Base-by-base conservation (phyloP, 2,329 filamentous ascomycete species). In the Sarocladium oryzae region DNA sequence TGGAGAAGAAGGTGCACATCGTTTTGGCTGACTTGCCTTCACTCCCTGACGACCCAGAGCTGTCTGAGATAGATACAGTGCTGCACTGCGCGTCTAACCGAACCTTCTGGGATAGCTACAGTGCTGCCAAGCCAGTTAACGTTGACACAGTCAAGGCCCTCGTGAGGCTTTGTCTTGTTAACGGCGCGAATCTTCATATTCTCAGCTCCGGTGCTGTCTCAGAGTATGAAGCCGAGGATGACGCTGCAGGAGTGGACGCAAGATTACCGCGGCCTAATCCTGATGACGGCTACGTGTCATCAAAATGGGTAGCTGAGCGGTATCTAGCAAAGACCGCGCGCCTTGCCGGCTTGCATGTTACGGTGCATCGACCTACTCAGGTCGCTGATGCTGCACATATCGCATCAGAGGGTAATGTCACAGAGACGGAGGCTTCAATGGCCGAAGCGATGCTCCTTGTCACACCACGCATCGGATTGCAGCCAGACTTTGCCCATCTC, bases 21-120 rank as follows among this genome's bases (percentile, higher is more conserved):
- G 7, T 48, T 10, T 8, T 6, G 4, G 18, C 43, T 18, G 43
- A 48, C 5, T 30, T 48, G 7, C 43, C 43, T 4, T 26, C 24
- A 13, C 23, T 48, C 20, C 43, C 43, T 9, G 16, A 23, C 20
- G 6, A 40, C 5, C 21, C 18, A 15, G 21, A 26, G 10, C 15
- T 51, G 11, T 20, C 13, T 3, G 36, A 41, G 21, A 36, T 41
- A 15, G 36, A 51, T 37, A 18, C 16, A 16, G 32, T 51, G 16
- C 20, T 51, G 2, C 49, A 51, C 24, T 40, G 35, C 10, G 49
- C 49, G 4, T 35, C 49, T 15, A 23, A 51, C 15, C 33, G 49
- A n/a, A 51, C 26, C 49, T 51, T 51, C 33, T 51, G 49, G 49
- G 49, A 51, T 32, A 35, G 33, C 9, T 41, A 51, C 35, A 26